Evolutionary conservation across 768 basidiomycete genomes (phyloP).

Genomic region (Termitomyces titanicus): DNA sequence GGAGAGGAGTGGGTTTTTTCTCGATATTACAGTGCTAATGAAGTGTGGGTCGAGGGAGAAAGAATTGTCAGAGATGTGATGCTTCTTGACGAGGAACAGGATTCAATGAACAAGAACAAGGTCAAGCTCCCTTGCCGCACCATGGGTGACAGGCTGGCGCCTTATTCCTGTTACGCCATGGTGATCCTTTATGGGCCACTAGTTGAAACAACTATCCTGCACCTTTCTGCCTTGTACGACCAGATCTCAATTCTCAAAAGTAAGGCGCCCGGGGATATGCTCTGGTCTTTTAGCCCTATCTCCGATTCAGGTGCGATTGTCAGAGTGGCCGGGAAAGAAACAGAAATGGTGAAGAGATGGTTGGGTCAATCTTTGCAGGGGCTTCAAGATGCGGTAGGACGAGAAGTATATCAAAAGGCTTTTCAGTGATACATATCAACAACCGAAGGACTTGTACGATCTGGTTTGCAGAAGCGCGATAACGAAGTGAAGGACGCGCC

Average conservation of each 20-base stretch:
- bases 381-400: conserved; percentile 53
- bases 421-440: conserved; percentile 37
- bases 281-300: conserved; percentile 81
- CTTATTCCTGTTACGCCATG: conserved; percentile 90
- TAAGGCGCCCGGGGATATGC: conserved; percentile 53
- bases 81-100: conserved; percentile 58
- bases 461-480: too few relatives aligned
- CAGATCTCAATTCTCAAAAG: conserved; percentile 61
- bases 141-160: conserved; percentile 59
- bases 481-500: too few relatives aligned
- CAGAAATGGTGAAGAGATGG: conserved; percentile 74
- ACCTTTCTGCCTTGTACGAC: conserved; percentile 48
- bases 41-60: conserved; percentile 63
- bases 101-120: conserved; percentile 12
- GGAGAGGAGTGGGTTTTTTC: conserved; percentile 92
- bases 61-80: conserved; percentile 74
- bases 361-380: conserved; percentile 49
- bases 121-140: conserved; percentile 37
- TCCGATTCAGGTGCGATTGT: conserved; percentile 48
- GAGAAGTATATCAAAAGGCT: conserved; percentile 59
- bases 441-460: too few relatives aligned
- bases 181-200: conserved; percentile 75
- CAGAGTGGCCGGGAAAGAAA: conserved; percentile 71
- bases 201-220: conserved; percentile 40
- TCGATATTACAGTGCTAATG: conserved; percentile 81